phyloP scores from a whole-genome alignment of 1,284 basidiomycete genomes.

The Sporisorium exsertum region DNA sequence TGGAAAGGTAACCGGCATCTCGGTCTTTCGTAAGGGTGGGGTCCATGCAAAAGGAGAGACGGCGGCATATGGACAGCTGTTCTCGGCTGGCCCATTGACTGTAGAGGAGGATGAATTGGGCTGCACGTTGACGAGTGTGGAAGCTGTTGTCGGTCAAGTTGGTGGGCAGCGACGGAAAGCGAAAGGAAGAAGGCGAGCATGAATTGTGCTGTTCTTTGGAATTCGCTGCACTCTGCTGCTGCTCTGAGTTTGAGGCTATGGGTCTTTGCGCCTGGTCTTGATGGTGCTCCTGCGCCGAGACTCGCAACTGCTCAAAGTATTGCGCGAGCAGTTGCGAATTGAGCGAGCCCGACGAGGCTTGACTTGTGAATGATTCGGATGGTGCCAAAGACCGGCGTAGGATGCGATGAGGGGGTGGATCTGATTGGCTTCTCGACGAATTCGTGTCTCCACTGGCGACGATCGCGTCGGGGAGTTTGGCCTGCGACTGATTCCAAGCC shows the following conservation, averaged over 20 bases:
- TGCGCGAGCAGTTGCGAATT: slow-evolving; percentile 16
- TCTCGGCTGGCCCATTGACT: slow-evolving; percentile 30
- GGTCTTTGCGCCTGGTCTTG: neutral
- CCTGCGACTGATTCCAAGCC: neutral
- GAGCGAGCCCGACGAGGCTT: neutral
- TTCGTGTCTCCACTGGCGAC: neutral
- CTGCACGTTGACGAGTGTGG: slow-evolving; percentile 40
- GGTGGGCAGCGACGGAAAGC: slow-evolving; percentile 26
- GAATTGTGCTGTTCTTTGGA: neutral
- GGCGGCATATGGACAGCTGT: slow-evolving; percentile 16
- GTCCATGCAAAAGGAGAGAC: slow-evolving; percentile 11
- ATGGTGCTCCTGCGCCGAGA: slow-evolving; percentile 5
- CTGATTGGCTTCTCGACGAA: neutral
- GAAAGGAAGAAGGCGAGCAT: slow-evolving; percentile 10
- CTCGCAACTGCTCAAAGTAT: slow-evolving; percentile 23
- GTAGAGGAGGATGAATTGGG: slow-evolving; percentile 42
- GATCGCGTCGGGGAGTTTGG: neutral
- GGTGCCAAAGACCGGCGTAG: neutral
- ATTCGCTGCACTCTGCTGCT: neutral
- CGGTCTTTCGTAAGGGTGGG: neutral
- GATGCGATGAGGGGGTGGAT: neutral
- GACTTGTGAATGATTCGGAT: neutral
- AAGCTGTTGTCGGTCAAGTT: slow-evolving; percentile 41
- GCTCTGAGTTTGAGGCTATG: neutral
- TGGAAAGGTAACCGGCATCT: neutral